phyloP scores from a whole-genome alignment of 345 rosid genomes.

The Balakata baccata region DNA sequence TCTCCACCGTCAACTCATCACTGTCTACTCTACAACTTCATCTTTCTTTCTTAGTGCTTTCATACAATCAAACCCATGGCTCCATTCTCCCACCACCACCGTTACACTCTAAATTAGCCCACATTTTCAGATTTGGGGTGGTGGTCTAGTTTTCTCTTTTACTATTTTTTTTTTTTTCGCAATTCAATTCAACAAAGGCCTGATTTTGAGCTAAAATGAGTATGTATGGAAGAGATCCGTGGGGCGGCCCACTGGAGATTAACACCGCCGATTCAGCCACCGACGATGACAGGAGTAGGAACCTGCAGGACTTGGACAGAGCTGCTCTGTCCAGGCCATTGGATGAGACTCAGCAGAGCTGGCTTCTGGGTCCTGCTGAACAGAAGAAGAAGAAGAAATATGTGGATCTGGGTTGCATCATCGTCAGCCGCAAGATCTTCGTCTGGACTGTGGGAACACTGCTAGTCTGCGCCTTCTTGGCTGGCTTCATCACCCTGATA shows the following conservation, averaged over 20 bases:
- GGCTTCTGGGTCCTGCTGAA: constrained; percentile 88
- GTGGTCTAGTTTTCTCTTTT: too few relatives aligned
- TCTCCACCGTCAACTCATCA: too few relatives aligned
- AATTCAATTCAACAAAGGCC: too few relatives aligned
- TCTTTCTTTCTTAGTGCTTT: too few relatives aligned
- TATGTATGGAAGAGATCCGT: constrained; percentile 97
- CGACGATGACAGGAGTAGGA: constrained; percentile 89
- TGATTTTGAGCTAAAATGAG: constrained; percentile 12
- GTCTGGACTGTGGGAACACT: constrained; percentile 80
- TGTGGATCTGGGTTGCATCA: constrained; percentile 90
- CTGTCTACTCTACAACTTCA: too few relatives aligned
- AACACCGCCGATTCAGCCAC: constrained; percentile 90
- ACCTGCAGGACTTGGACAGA: constrained; percentile 72
- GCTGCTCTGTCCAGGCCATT: constrained; percentile 81
- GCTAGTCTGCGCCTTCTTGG: constrained; percentile 48
- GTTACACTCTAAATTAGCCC: too few relatives aligned
- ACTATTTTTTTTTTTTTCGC: too few relatives aligned
- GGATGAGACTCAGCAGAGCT: constrained; percentile 98
- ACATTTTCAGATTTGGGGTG: too few relatives aligned
- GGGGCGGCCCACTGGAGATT: constrained; percentile 98
- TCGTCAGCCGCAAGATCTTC: constrained; percentile 92
- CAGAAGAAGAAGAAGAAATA: constrained; percentile 90
- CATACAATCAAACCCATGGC: too few relatives aligned
- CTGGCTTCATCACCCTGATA: constrained; percentile 70
- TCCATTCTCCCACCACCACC: too few relatives aligned